Percentiles rank a stretch among this genome's conserved stretches.
Conservation (phyloP, 352 stramenopile genomes). For the Phytophthora capsici region DNA sequence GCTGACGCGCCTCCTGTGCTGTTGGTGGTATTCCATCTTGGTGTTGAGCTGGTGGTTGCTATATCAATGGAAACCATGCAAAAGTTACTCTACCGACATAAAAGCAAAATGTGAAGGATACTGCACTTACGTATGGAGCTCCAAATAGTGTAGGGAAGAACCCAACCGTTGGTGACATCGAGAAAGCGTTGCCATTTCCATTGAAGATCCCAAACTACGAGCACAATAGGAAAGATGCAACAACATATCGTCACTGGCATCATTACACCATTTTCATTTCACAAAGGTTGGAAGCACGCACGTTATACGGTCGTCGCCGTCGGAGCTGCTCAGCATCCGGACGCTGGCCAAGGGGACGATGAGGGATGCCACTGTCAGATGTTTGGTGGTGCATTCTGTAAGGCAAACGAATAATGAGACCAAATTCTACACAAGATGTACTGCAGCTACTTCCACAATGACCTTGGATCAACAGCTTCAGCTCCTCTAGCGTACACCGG, state of each 20-base stretch:
- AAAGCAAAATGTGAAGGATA: too few species aligned
- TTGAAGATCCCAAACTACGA: conserved; percentile 48
- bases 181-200: conserved; percentile 41
- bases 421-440: neutral
- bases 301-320: conserved; percentile 53
- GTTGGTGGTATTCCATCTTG: conserved; percentile 55
- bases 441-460: neutral
- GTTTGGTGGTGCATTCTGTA: conserved; percentile 35
- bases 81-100: too few species aligned
- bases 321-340: conserved; percentile 68
- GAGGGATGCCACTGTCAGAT: conserved; percentile 47
- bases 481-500: conserved; percentile 84
- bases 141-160: conserved; percentile 90
- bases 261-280: neutral
- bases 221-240: neutral
- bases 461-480: conserved; percentile 75
- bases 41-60: conserved; percentile 50
- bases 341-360: conserved; percentile 66
- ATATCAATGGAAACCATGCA: neutral
- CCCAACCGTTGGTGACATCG: conserved; percentile 74
- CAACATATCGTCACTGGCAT: neutral
- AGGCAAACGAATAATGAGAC: neutral
- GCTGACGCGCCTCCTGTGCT: conserved; percentile 60
- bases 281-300: conserved; percentile 16
- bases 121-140: conserved; percentile 47